Evolutionary conservation across 257 asterid species (phyloP), one percentile per base, ranked within the genome.

Genomic region (Scutellaria galericulata): DNA sequence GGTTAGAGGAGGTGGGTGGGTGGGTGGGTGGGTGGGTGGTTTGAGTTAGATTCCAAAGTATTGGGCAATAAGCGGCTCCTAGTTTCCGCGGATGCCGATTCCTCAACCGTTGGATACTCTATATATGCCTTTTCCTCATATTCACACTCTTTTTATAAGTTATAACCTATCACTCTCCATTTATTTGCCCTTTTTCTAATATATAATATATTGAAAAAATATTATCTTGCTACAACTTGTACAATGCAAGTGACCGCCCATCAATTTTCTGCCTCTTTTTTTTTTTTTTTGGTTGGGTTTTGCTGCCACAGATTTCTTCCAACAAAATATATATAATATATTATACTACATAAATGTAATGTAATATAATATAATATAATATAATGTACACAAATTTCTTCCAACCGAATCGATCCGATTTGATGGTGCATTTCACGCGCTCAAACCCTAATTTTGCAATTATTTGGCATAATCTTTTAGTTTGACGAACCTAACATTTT

Each of bases 31-130:
- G n/a, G 45, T 37, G 47, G 40, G 78, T 53, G 56, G 45, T 50
- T 15, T 5, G 64, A 20, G 52, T 73, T 76, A 67, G 79, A 75
- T 86, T 83, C 86, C 88, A 60, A 83, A 83, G 83, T 79, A 75
- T 41, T 82, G 87, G 84, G 90, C 78, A 81, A 73, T 31, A 18
- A 75, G 84, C 87, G 88, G 87, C 85, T 86, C 72, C 88, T 73
- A 64, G 82, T 83, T 82, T 79, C 88, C 88, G 87, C 88, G 81
- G 76, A 86, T 78, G 80, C 77, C 41, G 27, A 64, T 68, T 15
- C 66, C 79, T 75, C 75, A 71, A 65, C 86, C 85, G 83, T 83
- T 71, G 85, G 85, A 80, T 83, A 42, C 70, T 18, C 10, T 11
- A 18, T 18, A 18, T 0, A 18, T 18, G 18, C 18, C 0, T 18